A percentile compares a stretch with the other conserved stretches of the same genome.
Evolutionary conservation across 306 rosid genomes (phyloP).

Genomic region (Rosa chinensis): DNA sequence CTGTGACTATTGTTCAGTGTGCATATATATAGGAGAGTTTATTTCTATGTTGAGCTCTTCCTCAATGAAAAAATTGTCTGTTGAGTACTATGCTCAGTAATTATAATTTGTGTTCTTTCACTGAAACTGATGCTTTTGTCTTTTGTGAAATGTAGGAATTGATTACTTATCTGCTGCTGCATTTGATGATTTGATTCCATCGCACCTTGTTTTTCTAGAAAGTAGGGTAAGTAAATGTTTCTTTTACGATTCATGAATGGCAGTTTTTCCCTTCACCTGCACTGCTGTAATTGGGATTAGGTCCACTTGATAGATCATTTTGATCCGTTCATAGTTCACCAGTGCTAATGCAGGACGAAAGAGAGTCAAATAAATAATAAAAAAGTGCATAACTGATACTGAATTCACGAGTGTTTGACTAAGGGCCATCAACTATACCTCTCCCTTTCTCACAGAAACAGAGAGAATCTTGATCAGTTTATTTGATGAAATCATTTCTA

Average conservation of each 20-base stretch:
- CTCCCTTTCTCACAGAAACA: background rate
- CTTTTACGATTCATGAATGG: background rate
- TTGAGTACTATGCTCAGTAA: background rate
- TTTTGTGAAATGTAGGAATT: slow-evolving; percentile 33
- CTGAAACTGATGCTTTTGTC: background rate
- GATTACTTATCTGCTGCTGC: slow-evolving; percentile 67
- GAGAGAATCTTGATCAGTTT: background rate
- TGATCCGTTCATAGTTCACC: background rate
- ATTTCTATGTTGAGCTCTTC: background rate
- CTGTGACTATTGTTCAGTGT: background rate
- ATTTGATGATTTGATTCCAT: slow-evolving; percentile 39
- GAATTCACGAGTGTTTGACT: background rate
- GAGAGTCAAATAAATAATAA: background rate
- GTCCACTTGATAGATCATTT: no score
- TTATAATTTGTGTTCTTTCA: background rate
- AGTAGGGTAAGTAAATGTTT: slow-evolving; percentile 42
- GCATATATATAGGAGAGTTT: background rate
- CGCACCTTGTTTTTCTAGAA: slow-evolving; percentile 48
- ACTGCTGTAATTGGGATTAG: no score
- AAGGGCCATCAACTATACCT: background rate
- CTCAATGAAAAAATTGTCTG: background rate
- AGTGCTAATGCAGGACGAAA: background rate
- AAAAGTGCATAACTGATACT: background rate
- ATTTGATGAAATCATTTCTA: background rate
- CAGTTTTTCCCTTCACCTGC: no score